These are phyloP conservation scores for Saxispiralis lemnorum DNA, from an alignment of 495 filamentous ascomycete species.

Conservation along the genomic window DNA sequence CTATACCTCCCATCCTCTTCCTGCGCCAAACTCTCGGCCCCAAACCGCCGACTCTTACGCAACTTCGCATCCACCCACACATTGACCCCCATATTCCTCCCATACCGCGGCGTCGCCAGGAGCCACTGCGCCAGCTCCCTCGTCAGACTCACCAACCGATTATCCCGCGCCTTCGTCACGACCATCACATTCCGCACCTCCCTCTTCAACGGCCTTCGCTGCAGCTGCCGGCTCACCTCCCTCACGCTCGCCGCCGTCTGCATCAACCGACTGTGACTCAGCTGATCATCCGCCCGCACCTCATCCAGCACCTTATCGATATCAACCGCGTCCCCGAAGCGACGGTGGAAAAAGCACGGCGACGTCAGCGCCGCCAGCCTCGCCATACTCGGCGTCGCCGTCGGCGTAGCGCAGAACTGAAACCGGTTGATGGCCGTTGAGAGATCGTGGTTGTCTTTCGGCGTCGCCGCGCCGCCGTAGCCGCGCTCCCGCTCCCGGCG, in stretches of 20 bases:
- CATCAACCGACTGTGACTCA: slow-evolving; percentile 79
- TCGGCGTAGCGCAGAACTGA: slow-evolving; percentile 5
- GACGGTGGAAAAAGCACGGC: slow-evolving; percentile 91
- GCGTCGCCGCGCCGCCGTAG: not conserved
- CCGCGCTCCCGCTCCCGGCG: too few species aligned
- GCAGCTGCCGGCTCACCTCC: slow-evolving; percentile 85
- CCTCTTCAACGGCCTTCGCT: slow-evolving; percentile 69
- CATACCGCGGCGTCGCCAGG: slow-evolving; percentile 65
- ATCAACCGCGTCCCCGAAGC: slow-evolving; percentile 90
- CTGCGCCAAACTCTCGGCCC: slow-evolving; percentile 51
- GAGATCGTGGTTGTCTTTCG: slow-evolving; percentile 14
- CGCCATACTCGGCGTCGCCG: slow-evolving; percentile 20
- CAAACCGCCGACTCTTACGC: slow-evolving; percentile 69
- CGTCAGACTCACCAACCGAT: slow-evolving; percentile 68
- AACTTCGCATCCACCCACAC: slow-evolving; percentile 92
- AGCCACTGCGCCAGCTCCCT: slow-evolving; percentile 75
- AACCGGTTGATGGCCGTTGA: slow-evolving; percentile 7
- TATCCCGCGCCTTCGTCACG: slow-evolving; percentile 88
- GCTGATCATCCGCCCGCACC: slow-evolving; percentile 71
- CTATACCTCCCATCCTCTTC: slow-evolving; percentile 48
- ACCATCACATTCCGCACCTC: slow-evolving; percentile 88
- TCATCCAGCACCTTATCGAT: slow-evolving; percentile 90
- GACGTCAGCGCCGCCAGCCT: slow-evolving; percentile 48
- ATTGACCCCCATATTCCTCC: slow-evolving; percentile 61
- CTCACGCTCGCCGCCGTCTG: slow-evolving; percentile 89